phyloP scores from a whole-genome alignment of 1,284 basidiomycete genomes.

The Thecaphora thlaspeos region DNA sequence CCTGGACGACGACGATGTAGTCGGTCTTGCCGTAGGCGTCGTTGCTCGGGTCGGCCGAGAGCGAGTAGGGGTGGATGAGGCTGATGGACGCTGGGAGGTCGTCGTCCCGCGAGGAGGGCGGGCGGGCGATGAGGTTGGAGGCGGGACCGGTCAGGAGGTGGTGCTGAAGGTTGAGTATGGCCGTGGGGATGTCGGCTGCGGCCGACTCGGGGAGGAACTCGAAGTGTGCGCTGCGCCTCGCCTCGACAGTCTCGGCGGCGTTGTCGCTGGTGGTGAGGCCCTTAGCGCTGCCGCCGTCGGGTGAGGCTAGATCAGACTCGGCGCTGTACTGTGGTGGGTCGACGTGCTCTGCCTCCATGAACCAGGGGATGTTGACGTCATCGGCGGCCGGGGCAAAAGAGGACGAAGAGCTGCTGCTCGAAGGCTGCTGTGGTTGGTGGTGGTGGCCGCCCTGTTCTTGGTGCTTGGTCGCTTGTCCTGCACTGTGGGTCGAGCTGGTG shows the following conservation, averaged over 20 bases:
- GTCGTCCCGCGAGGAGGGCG: conserved; percentile 12
- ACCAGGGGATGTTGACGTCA: conserved; percentile 41
- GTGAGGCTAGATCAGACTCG: neutral
- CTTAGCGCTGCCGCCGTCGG: neutral
- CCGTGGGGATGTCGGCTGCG: conserved; percentile 25
- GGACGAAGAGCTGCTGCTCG: too few relatives aligned
- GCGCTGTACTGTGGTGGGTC: conserved; percentile 13
- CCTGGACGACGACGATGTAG: conserved; percentile 53
- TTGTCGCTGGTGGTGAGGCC: neutral
- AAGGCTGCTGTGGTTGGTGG: too few relatives aligned
- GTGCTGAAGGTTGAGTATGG: conserved; percentile 26
- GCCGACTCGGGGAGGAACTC: conserved; percentile 20
- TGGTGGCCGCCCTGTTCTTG: too few relatives aligned
- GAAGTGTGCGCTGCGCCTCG: conserved; percentile 6
- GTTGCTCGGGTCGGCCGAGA: conserved; percentile 28
- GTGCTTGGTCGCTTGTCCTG: too few relatives aligned
- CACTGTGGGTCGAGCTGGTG: too few relatives aligned
- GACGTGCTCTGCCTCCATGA: conserved; percentile 40
- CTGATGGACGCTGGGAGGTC: conserved; percentile 30
- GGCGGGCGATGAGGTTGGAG: conserved; percentile 33
- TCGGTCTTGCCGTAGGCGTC: conserved; percentile 31
- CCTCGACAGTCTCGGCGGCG: neutral
- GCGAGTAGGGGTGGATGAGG: conserved; percentile 39
- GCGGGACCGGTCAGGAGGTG: conserved; percentile 33
- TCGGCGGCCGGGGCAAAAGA: neutral